Base-by-base conservation (phyloP, 768 basidiomycete species). In the Tricholoma matsutake region DNA sequence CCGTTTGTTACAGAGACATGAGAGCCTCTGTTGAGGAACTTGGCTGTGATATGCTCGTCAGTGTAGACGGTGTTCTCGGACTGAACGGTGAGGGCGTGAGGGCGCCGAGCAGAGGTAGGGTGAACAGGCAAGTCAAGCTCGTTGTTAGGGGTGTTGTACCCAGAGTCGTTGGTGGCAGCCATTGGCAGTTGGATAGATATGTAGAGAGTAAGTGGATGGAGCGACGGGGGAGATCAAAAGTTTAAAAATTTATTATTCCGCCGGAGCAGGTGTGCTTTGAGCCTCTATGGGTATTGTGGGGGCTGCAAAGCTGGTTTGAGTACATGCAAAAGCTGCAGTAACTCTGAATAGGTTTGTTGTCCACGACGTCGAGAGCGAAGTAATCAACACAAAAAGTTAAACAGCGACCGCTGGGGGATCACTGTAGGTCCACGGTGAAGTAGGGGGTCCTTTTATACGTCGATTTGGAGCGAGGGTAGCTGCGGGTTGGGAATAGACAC, bases 231-330 rank as follows among this genome's bases (percentile, higher is more conserved):
- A 63, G 74, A 73, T 78, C 70, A 77, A 79, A 78, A 73, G 39
- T 66, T 62, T 76, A 77, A 79, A 78, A 73, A 45, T 66, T 62
- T 76, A 80, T 80, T 58, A 92, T 72, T 70, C 88, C 84, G 65
- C 86, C 85, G 68, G 91, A 84, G 72, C 78, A 78, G 66, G 89
- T 86, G 83, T 96, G 94, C 74, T 91, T 94, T 69, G 71, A 75
- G 81, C 94, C 94, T 86, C 92, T 83, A 80, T 91, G 84, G 69
- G 84, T 82, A 79, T 96, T 96, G 81, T 96, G 93, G 67, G 86
- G 80, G 77, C 89, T 91, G 77, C 89, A 87, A 68, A 95, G 89
- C 75, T 89, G 88, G 90, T 95, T 95, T 66, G 91, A 92, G 91
- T 88, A 96, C 94, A 95, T 95, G 85, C 89, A 92, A 81, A 67